Base-by-base conservation (phyloP, 257 asterid species). In the Fraxinus americana region DNA sequence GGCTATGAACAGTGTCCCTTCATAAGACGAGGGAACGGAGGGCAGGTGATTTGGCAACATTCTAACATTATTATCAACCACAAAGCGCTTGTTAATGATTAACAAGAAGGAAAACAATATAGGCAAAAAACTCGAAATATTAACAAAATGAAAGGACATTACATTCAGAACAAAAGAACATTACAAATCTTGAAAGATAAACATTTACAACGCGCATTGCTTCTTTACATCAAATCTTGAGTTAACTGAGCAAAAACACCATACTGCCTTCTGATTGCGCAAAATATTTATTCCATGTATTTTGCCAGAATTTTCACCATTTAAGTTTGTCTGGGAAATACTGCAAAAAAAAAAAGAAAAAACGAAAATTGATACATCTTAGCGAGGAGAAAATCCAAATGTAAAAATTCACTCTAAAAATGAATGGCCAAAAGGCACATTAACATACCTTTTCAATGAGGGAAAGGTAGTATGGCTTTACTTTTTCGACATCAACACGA, bases 381-480 rank as follows among this genome's bases (percentile, higher is more conserved):
- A 79, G 74, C 25, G 3, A 7, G 10, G 12, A n/a, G 29, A 45
- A 41, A 59, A 34, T 4, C 6, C 4, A 70, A 73, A 1, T 5
- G 16, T 27, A 50, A 0, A 45, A 4, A 45, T 45, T 13, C 23
- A 39, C 34, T 12, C 10, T 0, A 8, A n/a, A 38, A 21, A 34
- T 21, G 14, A 16, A 30, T 39, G 8, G 7, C 32, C 52, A 41
- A 10, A 27, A 27, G 9, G 39, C 27, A 39, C 41, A 34, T 34
- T 34, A 34, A 34, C 36, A 67, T 71, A 87, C 96, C 94, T 90
- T 92, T 82, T 89, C 85, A 48, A 90, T 88, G 75, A 92, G 90
- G 27, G 94, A 92, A 19, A 89, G 36, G 54, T 92, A 89, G 71
- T 92, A 92, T 17, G 97, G 97, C 70, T 92, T 90, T 78, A 90